These are phyloP conservation scores for Immersiella caudata DNA, from an alignment of 495 filamentous ascomycete genomes.

Conservation along the genomic window DNA sequence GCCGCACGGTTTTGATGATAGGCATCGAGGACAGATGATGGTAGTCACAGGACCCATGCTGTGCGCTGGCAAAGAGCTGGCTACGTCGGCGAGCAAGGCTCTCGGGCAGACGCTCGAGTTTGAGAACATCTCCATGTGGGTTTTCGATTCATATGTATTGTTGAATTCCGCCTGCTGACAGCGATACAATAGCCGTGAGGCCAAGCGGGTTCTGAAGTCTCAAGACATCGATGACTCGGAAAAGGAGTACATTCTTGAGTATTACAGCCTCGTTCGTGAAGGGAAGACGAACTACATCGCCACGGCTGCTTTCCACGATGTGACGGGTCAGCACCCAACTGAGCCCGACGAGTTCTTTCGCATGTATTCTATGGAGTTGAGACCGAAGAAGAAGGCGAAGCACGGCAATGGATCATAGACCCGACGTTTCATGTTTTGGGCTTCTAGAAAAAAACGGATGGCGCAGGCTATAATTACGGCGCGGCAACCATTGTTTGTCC, in stretches of 20 bases:
- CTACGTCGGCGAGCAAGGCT: conserved; percentile 52
- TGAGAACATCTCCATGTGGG: conserved; percentile 56
- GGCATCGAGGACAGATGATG: conserved; percentile 60
- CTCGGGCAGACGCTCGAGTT: conserved; percentile 54
- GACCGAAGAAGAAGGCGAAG: conserved; percentile 48
- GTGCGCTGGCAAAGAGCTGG: conserved; percentile 54
- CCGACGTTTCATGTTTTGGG: not conserved
- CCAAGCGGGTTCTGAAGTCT: conserved; percentile 47
- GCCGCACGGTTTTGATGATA: conserved; percentile 58
- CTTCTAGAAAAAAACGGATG: not conserved
- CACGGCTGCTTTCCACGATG: conserved; percentile 57
- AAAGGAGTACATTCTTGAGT: conserved; percentile 58
- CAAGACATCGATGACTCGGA: conserved; percentile 53
- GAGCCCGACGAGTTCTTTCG: conserved; percentile 58
- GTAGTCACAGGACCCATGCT: conserved; percentile 60
- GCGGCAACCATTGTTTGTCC: not conserved
- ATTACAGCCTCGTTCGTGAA: conserved; percentile 60
- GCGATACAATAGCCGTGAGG: conserved; percentile 41
- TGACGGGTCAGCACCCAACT: conserved; percentile 55
- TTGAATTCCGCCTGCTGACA: conserved; percentile 11
- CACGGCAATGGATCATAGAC: not conserved
- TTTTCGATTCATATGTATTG: not conserved
- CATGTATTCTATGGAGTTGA: conserved; percentile 49
- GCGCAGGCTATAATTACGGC: not conserved
- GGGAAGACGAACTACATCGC: conserved; percentile 65